Percentiles rank a stretch among this genome's conserved stretches.
Conservation (phyloP, 192 early-diverging fungal genomes). For the Entrophospora sp. region DNA sequence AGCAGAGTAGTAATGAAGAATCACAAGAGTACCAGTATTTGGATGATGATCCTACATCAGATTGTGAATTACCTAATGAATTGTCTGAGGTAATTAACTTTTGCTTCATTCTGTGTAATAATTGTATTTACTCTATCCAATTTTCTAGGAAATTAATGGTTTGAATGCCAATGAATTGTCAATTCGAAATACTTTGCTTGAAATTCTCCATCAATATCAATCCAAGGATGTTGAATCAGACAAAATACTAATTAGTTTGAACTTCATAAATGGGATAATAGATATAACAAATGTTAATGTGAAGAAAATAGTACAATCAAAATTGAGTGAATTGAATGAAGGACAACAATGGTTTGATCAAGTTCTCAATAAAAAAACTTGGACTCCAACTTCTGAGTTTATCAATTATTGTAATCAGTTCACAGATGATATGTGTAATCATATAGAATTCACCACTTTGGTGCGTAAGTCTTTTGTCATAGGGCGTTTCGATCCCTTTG, state of each 20-base stretch:
- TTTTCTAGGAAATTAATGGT: neutral
- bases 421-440: neutral
- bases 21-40: neutral
- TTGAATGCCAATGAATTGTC: neutral
- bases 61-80: neutral
- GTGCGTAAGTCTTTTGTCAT: neutral
- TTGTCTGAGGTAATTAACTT: neutral
- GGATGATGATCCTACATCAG: neutral
- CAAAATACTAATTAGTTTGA: neutral
- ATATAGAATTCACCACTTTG: neutral
- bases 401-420: neutral
- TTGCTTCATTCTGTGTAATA: neutral
- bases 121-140: neutral
- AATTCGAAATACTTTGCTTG: conserved; percentile 3
- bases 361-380: neutral
- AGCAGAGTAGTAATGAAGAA: neutral
- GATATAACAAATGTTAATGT: neutral
- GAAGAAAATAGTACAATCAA: neutral
- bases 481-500: neutral
- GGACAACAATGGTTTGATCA: conserved; percentile 3
- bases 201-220: neutral
- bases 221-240: neutral
- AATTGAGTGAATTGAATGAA: neutral
- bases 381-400: neutral
- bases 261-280: neutral